phyloP scores from a whole-genome alignment of 2,329 filamentous ascomycete species.

The Fusarium concolor region DNA sequence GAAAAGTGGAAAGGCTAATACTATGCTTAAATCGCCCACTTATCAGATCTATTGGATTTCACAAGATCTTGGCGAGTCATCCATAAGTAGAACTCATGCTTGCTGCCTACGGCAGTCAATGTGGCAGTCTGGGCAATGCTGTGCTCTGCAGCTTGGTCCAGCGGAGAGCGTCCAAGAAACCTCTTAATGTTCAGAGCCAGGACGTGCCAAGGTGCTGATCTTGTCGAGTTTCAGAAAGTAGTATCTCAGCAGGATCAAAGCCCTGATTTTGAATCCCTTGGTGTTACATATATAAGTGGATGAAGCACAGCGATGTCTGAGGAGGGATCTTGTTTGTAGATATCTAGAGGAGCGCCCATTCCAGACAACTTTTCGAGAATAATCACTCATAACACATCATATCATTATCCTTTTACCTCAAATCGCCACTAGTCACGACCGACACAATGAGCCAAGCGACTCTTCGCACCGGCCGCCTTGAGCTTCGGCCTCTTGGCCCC shows the following conservation, averaged over 20 bases:
- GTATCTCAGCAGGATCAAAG: slow-evolving; percentile 15
- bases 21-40: slow-evolving; percentile 22
- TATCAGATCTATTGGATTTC: slow-evolving; percentile 2
- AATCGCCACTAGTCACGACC: not conserved
- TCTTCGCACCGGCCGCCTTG: slow-evolving; percentile 34
- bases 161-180: not conserved
- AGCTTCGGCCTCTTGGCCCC: slow-evolving; percentile 30
- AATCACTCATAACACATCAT: not conserved
- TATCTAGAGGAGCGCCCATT: not conserved
- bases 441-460: slow-evolving; percentile 36
- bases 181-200: not conserved
- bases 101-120: slow-evolving; percentile 7
- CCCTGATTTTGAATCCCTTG: slow-evolving; percentile 22
- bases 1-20: slow-evolving; percentile 27
- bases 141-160: not conserved
- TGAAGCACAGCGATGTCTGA: slow-evolving; percentile 5
- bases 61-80: slow-evolving; percentile 9
- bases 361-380: not conserved
- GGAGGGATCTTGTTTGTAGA: not conserved
- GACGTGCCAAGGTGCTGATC: slow-evolving; percentile 37
- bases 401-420: not conserved
- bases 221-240: slow-evolving; percentile 27
- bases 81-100: not conserved
- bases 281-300: slow-evolving; percentile 30
- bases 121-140: not conserved